phyloP scores from a whole-genome alignment of 1,284 basidiomycete species.

The Cystobasidium slooffiae region DNA sequence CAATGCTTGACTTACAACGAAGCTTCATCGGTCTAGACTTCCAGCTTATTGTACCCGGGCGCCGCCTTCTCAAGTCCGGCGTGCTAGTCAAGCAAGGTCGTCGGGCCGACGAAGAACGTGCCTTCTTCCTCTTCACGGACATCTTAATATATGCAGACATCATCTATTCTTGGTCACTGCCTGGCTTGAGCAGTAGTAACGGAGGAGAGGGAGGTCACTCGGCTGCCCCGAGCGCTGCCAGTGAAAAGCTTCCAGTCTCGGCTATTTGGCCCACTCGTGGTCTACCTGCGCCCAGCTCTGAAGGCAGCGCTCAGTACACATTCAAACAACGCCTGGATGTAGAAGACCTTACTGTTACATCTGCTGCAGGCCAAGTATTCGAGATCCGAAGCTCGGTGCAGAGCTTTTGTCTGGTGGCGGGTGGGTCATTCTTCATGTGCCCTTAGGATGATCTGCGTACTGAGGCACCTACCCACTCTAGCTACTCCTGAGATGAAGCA shows the following conservation, averaged over 20 bases:
- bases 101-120: constrained; percentile 59
- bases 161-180: neutral
- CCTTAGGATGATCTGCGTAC: neutral
- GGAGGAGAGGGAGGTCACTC: neutral
- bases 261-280: constrained; percentile 22
- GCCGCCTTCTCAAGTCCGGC: constrained; percentile 73
- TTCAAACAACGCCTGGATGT: constrained; percentile 71
- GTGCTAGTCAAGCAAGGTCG: constrained; percentile 54
- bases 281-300: neutral
- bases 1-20: constrained; percentile 74
- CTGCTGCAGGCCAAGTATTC: constrained; percentile 63
- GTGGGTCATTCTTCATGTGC: constrained; percentile 60
- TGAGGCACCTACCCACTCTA: constrained; percentile 51
- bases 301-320: constrained; percentile 63
- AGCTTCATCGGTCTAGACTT: constrained; percentile 74
- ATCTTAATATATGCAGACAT: constrained; percentile 68
- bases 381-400: constrained; percentile 75
- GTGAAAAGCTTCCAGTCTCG: constrained; percentile 20
- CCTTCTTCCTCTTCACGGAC: constrained; percentile 80
- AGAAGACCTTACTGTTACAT: constrained; percentile 75
- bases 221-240: constrained; percentile 12
- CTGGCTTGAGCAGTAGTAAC: constrained; percentile 2
- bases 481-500: constrained; percentile 67
- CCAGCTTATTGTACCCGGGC: constrained; percentile 74
- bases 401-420: constrained; percentile 74